phyloP scores from a whole-genome alignment of 73 alveolate genomes.

The Paramecium caudatum region DNA sequence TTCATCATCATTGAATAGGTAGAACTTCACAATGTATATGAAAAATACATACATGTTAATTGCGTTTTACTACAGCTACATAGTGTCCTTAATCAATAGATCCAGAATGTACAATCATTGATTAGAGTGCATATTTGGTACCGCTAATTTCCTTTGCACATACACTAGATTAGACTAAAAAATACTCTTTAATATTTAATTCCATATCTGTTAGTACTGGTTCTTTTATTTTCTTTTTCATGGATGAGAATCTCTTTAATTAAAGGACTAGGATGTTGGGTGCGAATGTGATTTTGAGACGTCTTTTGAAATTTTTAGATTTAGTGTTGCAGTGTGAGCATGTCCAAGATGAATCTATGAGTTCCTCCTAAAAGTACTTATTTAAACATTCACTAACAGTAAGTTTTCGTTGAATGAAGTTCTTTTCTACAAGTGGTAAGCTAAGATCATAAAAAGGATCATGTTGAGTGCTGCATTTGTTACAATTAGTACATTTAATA shows the following conservation, averaged over 20 bases:
- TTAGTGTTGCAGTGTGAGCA: not conserved
- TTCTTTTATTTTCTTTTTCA: conserved; percentile 28
- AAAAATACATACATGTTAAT: not conserved
- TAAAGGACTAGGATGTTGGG: not conserved
- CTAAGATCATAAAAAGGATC: conserved; percentile 53
- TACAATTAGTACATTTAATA: conserved; percentile 28
- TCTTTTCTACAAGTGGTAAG: not conserved
- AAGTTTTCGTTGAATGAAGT: not conserved
- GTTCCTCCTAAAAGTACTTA: conserved; percentile 24
- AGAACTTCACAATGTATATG: conserved; percentile 29
- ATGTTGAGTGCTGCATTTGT: not conserved
- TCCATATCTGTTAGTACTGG: conserved; percentile 44
- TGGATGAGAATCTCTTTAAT: not conserved
- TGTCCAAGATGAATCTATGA: conserved; percentile 1
- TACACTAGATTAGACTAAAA: not conserved
- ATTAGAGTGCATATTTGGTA: not conserved
- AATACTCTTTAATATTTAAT: conserved; percentile 10
- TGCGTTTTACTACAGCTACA: conserved; percentile 44
- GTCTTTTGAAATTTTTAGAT: not conserved
- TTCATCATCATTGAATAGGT: conserved; percentile 58
- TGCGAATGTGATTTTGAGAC: not conserved
- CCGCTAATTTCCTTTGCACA: not conserved
- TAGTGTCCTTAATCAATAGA: conserved; percentile 44
- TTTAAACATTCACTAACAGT: not conserved
- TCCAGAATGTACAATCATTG: conserved; percentile 55